A percentile compares a stretch with the other conserved stretches of the same genome.
Evolutionary conservation across 257 asterid genomes (phyloP).

Genomic region (Jasminum sambac): DNA sequence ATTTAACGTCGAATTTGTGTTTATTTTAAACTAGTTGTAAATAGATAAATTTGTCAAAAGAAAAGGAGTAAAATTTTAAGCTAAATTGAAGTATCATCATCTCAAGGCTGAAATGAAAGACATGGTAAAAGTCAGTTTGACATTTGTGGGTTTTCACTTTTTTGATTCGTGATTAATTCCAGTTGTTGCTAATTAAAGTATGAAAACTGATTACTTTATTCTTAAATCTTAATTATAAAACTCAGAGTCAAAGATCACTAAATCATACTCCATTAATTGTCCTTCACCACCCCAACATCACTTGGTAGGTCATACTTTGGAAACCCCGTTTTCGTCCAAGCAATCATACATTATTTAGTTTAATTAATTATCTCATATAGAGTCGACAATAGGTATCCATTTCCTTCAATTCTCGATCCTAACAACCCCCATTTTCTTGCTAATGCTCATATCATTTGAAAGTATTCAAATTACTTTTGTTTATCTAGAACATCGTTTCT

Average conservation of each 20-base stretch:
- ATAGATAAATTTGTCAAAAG: neutral
- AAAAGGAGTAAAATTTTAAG: neutral
- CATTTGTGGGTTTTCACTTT: neutral
- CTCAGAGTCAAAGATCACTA: constrained; percentile 34
- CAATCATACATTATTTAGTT: constrained; percentile 38
- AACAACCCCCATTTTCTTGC: neutral
- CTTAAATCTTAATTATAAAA: constrained; percentile 6
- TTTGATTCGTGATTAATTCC: neutral
- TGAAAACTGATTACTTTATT: constrained; percentile 10
- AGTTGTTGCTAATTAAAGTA: constrained; percentile 12
- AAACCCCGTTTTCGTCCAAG: constrained; percentile 37
- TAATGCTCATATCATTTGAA: neutral
- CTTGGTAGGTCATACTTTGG: constrained; percentile 34
- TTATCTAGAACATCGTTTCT: no score
- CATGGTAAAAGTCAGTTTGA: constrained; percentile 12
- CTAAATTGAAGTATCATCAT: neutral
- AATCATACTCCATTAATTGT: constrained; percentile 38
- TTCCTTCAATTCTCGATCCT: neutral
- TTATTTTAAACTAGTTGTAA: neutral
- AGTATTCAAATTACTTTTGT: neutral
- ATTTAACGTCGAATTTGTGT: no score
- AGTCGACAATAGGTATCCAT: constrained; percentile 29
- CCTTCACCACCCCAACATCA: constrained; percentile 55
- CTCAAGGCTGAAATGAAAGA: constrained; percentile 4
- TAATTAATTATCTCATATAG: constrained; percentile 11